Evolutionary conservation across 2,329 filamentous ascomycete genomes (phyloP).

Genomic region (Diaporthe sp.): DNA sequence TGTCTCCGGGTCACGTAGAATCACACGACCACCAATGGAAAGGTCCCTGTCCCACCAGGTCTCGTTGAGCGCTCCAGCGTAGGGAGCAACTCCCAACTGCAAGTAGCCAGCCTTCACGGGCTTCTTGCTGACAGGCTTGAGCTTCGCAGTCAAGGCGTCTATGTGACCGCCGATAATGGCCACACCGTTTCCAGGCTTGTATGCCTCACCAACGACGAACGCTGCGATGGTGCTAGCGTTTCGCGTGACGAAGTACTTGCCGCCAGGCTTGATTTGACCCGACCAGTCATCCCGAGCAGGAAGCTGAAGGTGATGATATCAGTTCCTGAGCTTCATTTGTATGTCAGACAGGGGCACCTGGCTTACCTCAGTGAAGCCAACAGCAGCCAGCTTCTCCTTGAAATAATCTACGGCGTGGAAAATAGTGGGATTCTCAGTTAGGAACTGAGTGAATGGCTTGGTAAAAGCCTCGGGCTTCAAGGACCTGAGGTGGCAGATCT

Average conservation of each 20-base stretch:
- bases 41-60: conserved; percentile 99
- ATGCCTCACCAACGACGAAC: conserved; percentile 85
- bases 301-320: conserved; percentile 62
- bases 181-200: conserved; percentile 87
- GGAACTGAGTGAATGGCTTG: conserved; percentile 87
- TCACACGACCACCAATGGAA: conserved; percentile 88
- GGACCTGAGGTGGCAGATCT: conserved; percentile 42
- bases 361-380: conserved; percentile 81
- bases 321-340: conserved; percentile 28
- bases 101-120: conserved; percentile 87
- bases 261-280: conserved; percentile 79
- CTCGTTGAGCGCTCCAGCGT: conserved; percentile 86
- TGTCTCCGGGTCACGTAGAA: conserved; percentile 79
- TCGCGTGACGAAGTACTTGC: conserved; percentile 89
- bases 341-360: no score
- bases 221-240: conserved; percentile 90
- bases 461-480: conserved; percentile 77
- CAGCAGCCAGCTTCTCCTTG: conserved; percentile 76
- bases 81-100: conserved; percentile 92
- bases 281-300: conserved; percentile 85
- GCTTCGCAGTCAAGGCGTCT: conserved; percentile 88
- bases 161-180: conserved; percentile 94
- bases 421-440: conserved; percentile 91
- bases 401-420: conserved; percentile 92
- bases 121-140: conserved; percentile 92